Base-by-base conservation (phyloP, 768 basidiomycete species). In the Termitomyces sp. region DNA sequence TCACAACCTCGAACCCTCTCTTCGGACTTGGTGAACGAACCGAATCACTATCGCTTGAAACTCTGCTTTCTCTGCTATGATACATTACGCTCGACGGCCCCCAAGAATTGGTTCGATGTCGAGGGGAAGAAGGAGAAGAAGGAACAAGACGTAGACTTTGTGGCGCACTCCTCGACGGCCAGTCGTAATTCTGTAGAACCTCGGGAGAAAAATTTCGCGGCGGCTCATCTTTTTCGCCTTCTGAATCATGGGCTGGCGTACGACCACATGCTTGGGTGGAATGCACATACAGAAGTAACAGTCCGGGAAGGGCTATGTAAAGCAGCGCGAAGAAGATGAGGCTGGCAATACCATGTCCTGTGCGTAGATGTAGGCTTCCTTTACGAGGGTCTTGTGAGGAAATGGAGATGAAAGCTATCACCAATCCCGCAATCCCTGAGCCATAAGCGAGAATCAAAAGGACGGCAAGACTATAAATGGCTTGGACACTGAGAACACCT, bases 291-390 rank as follows among this genome's bases (percentile, higher is more conserved):
- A 67, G n/a, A 66, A 74, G 56, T 59, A 78, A 60, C 55, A 82
- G 57, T 56, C 74, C 51, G 35, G 83, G 86, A 17, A 83, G 60
- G 41, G 83, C 40, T 32, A 70, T 74, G 66, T 90, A 92, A 21
- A 91, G 71, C 38, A 75, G 77, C 40, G 82, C 57, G 66, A 87
- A 89, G 16, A 92, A 78, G 17, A 79, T 79, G 42, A 92, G 71
- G 34, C 88, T 87, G 1, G 80, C 84, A 66, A 77, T 75, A 32
- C 86, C 82, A 65, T 92, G 91, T 8, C 69, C 66, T 2, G 90
- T 91, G 57, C 72, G 75, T 44, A 91, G 63, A 58, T 73, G 76
- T 16, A 62, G 49, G 42, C 65, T 60, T 41, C 69, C 66, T 14
- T 60, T 7, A 27, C 41, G 60, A 57, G 62, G 57, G n/a, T 63